phyloP scores from a whole-genome alignment of 2,329 filamentous ascomycete genomes.

The Diplodia mutila region DNA sequence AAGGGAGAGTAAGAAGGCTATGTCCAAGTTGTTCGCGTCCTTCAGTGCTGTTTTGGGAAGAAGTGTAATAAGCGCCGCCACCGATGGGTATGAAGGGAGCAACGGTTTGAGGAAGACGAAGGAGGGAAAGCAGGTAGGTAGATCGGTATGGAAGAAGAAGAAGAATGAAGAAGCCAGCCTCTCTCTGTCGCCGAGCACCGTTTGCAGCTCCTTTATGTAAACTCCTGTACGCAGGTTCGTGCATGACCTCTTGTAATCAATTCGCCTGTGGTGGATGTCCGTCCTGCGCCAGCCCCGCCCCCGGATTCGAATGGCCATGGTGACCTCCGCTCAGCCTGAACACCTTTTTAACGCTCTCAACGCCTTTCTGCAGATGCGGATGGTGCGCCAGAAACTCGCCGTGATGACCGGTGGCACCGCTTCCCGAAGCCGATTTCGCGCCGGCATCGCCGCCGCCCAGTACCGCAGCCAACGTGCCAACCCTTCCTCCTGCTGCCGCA shows the following conservation, averaged over 20 bases:
- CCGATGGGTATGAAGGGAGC: background rate
- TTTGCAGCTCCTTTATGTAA: background rate
- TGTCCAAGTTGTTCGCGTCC: background rate
- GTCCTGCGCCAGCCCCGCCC: background rate
- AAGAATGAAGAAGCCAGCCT: background rate
- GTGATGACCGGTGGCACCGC: slow-evolving; percentile 28
- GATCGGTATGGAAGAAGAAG: background rate
- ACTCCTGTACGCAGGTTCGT: background rate
- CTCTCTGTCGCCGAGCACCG: background rate
- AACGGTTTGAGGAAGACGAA: background rate
- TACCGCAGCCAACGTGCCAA: slow-evolving; percentile 22
- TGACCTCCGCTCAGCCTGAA: slow-evolving; percentile 42
- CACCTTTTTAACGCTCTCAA: slow-evolving; percentile 51
- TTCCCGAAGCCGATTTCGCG: slow-evolving; percentile 22
- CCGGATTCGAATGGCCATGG: background rate
- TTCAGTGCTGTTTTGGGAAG: background rate
- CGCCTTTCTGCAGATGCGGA: slow-evolving; percentile 48
- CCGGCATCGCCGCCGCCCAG: slow-evolving; percentile 19
- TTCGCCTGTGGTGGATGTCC: background rate
- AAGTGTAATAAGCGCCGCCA: background rate
- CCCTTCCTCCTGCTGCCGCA: slow-evolving; percentile 13
- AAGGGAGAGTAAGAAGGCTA: background rate
- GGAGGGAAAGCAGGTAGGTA: background rate
- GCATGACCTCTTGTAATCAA: background rate
- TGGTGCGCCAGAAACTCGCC: slow-evolving; percentile 41